Evolutionary conservation across 1,284 basidiomycete genomes (phyloP).

Genomic region (Calocybe gambosa): DNA sequence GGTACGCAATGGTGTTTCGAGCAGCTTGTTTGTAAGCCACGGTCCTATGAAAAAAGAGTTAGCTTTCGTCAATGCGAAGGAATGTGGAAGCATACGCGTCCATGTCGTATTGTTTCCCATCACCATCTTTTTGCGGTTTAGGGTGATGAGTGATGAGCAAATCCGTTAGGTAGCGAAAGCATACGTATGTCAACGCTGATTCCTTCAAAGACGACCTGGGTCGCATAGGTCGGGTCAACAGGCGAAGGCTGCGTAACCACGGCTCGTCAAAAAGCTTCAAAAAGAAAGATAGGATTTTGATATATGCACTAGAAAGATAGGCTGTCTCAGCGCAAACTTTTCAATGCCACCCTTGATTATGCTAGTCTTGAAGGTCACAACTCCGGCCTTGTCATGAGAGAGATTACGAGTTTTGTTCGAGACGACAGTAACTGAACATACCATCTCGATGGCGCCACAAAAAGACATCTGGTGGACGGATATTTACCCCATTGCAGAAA

Average conservation of each 20-base stretch:
- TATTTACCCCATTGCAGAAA: background rate
- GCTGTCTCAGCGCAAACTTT: constrained; percentile 70
- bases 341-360: constrained; percentile 74
- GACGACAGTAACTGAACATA: constrained; percentile 17
- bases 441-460: constrained; percentile 80
- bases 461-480: constrained; percentile 47
- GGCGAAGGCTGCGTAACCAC: constrained; percentile 50
- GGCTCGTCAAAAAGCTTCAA: background rate
- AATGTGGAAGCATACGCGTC: constrained; percentile 47
- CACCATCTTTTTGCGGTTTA: constrained; percentile 46
- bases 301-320: constrained; percentile 58
- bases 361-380: constrained; percentile 67
- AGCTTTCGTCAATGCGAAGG: background rate
- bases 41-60: constrained; percentile 33
- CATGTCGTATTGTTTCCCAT: constrained; percentile 74
- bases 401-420: constrained; percentile 1
- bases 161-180: constrained; percentile 17
- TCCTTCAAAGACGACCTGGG: constrained; percentile 70
- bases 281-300: background rate
- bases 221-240: constrained; percentile 67
- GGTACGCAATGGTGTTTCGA: constrained; percentile 68
- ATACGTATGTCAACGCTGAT: constrained; percentile 66
- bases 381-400: constrained; percentile 71
- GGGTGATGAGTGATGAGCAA: background rate
- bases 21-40: constrained; percentile 79